phyloP scores from a whole-genome alignment of 306 rosid species.

The Cicer arietinum region DNA sequence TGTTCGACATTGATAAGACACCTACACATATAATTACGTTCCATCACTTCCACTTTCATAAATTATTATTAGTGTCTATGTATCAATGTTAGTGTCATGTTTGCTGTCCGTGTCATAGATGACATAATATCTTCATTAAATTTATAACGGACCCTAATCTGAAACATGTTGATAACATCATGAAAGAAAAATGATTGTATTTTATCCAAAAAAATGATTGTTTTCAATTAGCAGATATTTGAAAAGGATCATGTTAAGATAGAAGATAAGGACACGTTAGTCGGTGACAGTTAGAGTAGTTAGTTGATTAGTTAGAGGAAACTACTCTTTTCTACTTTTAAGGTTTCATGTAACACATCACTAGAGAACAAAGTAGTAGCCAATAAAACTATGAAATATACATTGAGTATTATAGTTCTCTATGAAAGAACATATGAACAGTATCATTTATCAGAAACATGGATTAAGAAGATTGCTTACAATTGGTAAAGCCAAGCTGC shows the following conservation, averaged over 20 bases:
- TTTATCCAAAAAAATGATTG: no score
- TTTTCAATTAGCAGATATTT: no score
- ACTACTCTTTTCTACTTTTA: not conserved
- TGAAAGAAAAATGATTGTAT: conserved; percentile 5
- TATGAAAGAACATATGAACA: conserved; percentile 9
- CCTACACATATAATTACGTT: no score
- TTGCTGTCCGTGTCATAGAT: no score
- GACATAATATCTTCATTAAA: no score
- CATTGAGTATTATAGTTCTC: not conserved
- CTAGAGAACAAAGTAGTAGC: not conserved
- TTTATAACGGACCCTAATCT: not conserved
- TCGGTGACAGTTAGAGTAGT: no score
- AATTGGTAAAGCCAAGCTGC: conserved; percentile 92
- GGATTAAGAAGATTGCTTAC: conserved; percentile 56
- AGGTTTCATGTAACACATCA: not conserved
- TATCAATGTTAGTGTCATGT: no score
- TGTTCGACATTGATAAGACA: no score
- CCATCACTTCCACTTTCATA: no score
- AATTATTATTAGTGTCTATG: no score
- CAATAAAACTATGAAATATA: not conserved
- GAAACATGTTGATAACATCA: not conserved
- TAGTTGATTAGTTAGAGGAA: not conserved
- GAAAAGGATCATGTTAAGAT: no score
- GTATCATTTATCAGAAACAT: conserved; percentile 32
- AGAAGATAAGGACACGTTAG: no score